phyloP scores from a whole-genome alignment of 495 filamentous ascomycete species.

The Penicillium verhagenii region DNA sequence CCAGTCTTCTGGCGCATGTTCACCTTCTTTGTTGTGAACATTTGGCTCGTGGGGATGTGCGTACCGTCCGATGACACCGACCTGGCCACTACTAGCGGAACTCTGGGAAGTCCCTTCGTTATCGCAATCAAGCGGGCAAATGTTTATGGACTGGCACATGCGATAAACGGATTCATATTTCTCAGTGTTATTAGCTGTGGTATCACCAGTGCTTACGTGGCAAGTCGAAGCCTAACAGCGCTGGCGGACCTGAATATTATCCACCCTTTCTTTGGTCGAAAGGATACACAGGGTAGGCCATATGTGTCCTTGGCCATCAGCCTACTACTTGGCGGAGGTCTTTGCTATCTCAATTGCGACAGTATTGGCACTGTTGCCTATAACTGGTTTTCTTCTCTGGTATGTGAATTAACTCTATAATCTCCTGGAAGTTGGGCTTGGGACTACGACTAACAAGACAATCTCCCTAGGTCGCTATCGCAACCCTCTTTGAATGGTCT shows the following conservation, averaged over 20 bases:
- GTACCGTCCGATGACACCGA: constrained; percentile 23
- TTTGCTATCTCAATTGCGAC: constrained; percentile 28
- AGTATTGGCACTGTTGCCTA: constrained; percentile 24
- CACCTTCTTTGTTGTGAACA: constrained; percentile 31
- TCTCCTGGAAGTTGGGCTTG: not conserved
- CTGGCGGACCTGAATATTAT: constrained; percentile 24
- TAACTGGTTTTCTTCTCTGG: constrained; percentile 29
- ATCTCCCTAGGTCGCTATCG: constrained; percentile 23
- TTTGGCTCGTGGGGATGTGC: constrained; percentile 34
- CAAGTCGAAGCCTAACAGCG: constrained; percentile 29
- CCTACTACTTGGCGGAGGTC: constrained; percentile 22
- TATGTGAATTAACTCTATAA: too few relatives aligned
- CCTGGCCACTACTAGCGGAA: constrained; percentile 23
- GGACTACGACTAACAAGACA: not conserved
- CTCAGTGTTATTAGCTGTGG: constrained; percentile 30
- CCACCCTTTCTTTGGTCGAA: constrained; percentile 28
- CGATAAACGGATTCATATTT: constrained; percentile 32
- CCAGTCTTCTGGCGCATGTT: constrained; percentile 36
- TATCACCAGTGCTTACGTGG: constrained; percentile 30
- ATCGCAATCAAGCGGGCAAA: constrained; percentile 28
- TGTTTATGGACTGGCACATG: constrained; percentile 25
- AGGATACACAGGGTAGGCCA: constrained; percentile 24
- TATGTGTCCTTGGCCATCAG: constrained; percentile 24
- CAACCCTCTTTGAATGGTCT: constrained; percentile 44
- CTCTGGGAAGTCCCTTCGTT: constrained; percentile 29